Percentiles rank a stretch among this genome's conserved stretches.
Evolutionary conservation across 2,329 filamentous ascomycete genomes (phyloP).

Genomic region (Penicillium sp.): DNA sequence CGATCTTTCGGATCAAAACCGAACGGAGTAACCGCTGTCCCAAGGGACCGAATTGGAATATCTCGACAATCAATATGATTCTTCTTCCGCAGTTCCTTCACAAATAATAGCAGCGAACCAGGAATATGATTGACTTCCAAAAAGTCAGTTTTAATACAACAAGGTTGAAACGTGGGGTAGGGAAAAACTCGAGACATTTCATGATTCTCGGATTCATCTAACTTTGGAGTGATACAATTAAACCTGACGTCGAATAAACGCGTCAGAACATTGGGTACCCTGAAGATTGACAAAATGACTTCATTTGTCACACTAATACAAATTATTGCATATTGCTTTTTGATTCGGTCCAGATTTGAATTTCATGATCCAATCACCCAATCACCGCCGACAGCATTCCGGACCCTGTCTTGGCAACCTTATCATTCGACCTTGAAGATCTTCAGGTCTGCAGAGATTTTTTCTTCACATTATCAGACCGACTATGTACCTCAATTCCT

Average conservation of each 20-base stretch:
- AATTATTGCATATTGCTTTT: not conserved
- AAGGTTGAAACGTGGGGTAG: too few species aligned
- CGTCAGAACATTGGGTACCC: too few species aligned
- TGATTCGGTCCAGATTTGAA: not conserved
- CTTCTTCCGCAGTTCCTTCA: too few species aligned
- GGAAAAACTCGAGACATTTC: too few species aligned
- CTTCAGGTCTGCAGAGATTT: not conserved
- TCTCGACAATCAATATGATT: too few species aligned
- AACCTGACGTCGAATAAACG: too few species aligned
- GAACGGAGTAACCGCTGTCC: not conserved
- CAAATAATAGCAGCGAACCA: too few species aligned
- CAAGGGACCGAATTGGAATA: not conserved
- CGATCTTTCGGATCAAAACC: constrained; percentile 2
- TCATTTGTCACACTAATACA: not conserved
- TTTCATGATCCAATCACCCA: not conserved
- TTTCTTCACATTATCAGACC: not conserved
- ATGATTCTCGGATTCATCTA: too few species aligned
- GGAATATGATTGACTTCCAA: too few species aligned
- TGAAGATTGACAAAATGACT: too few species aligned
- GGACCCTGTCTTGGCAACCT: constrained; percentile 15
- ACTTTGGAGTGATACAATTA: too few species aligned
- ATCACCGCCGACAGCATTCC: not conserved
- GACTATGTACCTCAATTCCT: not conserved
- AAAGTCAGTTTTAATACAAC: too few species aligned
- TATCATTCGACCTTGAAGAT: constrained; percentile 3